Base-by-base conservation (phyloP, 768 basidiomycete species). In the Russula lepida region DNA sequence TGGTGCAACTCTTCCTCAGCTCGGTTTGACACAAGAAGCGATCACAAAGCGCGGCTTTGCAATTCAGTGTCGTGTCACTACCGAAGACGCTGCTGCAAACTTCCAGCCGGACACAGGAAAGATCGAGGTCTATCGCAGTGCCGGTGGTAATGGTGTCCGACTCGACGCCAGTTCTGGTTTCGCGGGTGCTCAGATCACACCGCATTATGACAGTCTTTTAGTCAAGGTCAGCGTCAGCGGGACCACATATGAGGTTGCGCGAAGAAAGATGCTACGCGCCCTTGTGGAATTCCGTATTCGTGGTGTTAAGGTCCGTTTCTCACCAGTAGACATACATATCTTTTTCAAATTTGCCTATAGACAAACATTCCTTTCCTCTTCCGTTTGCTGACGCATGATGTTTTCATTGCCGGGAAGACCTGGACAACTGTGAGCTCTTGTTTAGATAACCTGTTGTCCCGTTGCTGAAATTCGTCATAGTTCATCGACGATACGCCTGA, bases 401-500 rank as follows among this genome's bases (percentile, higher is more conserved):
- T 94, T 67, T 99, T 97, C 76, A 89, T 98, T 66, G 87, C 84
- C 39, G 95, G 95, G 61, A 91, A 94, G 78, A 97, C 97, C 11
- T 99, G 97, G 97, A 99, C 97, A 2, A 99, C 97, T 27, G 85
- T 84, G 65, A 62, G 81, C 63, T 68, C 69, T 63, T 9, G 44
- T 67, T 65, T 51, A 1, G 43, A 13, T 46, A 51, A 21, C 52
- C 53, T 30, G 28, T 19, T 23, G n/a, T 8, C 23, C 28, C 27
- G 25, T 52, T 41, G 33, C 51, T 44, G 39, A 55, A 21, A 25
- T 39, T 50, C 44, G 41, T 54, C 54, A 9, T 68, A 93, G 91
- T 98, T 99, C 80, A 98, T 99, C 74, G 97, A 99, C 70, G 97
- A 99, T 74, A 98, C 95, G 1, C 95, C 93, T n/a, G 94, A 98